Evolutionary conservation across 495 filamentous ascomycete species (phyloP).

Genomic region (Penicillium coprophilum): DNA sequence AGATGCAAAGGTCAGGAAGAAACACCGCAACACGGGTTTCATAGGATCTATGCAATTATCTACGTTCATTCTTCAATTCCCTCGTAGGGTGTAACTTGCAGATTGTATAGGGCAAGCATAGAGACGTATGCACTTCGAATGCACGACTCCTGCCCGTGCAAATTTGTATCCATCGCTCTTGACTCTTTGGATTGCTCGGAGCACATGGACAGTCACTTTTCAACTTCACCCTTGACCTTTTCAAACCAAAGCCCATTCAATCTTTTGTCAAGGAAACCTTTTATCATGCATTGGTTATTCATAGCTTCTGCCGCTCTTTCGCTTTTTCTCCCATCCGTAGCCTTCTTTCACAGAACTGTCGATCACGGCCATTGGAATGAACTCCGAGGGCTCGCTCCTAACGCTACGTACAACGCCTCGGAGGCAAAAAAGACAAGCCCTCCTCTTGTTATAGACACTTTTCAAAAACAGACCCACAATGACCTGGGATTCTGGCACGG

Average conservation of each 20-base stretch:
- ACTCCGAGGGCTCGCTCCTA: not conserved
- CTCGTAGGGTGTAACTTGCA: not conserved
- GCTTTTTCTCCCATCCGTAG: not conserved
- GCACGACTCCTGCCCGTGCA: not conserved
- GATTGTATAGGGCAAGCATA: not conserved
- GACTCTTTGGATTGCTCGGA: not conserved
- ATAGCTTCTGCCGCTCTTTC: constrained; percentile 1
- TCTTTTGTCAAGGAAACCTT: not conserved
- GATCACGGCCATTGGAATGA: constrained; percentile 9
- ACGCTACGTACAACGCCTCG: not conserved
- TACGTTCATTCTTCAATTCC: not conserved
- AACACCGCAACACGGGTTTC: not conserved
- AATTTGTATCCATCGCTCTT: not conserved
- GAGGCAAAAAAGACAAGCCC: constrained; percentile 1
- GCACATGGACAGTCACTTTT: not conserved
- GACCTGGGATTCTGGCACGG: constrained; percentile 72
- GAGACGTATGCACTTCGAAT: not conserved
- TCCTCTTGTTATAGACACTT: constrained; percentile 65
- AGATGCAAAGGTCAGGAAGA: not conserved
- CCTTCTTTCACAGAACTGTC: not conserved
- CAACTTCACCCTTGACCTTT: not conserved
- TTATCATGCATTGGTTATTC: constrained; percentile 11
- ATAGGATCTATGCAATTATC: not conserved
- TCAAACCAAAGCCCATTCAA: not conserved
- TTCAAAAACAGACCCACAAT: constrained; percentile 55